These are phyloP conservation scores for Aureobasidium sp. DNA, from an alignment of 2,329 filamentous ascomycete species.

Conservation along the genomic window DNA sequence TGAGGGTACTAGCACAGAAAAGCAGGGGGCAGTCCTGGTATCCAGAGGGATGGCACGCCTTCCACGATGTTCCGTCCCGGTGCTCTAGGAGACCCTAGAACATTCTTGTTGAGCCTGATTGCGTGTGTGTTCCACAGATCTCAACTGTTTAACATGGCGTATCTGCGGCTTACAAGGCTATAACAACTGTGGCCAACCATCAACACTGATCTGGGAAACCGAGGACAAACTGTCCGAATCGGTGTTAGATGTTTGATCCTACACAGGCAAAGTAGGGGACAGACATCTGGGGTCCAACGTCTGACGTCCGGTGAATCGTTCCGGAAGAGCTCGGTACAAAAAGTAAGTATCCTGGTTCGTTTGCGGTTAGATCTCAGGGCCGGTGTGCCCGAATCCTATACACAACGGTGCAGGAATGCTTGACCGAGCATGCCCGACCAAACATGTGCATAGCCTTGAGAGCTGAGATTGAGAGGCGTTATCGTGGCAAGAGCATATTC, in stretches of 20 bases:
- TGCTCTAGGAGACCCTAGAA: not conserved
- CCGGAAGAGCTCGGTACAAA: conserved; percentile 6
- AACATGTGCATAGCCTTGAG: not conserved
- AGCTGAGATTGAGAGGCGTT: not conserved
- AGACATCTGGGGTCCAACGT: not conserved
- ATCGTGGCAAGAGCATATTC: too few species aligned
- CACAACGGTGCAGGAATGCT: not conserved
- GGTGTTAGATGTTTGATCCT: not conserved
- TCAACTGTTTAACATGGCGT: not conserved
- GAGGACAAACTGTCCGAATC: not conserved
- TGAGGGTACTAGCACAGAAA: not conserved
- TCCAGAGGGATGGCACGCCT: not conserved
- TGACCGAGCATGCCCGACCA: not conserved
- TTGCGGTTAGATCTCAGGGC: not conserved
- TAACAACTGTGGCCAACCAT: not conserved
- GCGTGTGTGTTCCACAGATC: not conserved
- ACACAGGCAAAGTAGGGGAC: not conserved
- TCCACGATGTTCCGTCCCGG: not conserved
- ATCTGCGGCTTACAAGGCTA: not conserved
- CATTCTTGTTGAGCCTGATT: not conserved
- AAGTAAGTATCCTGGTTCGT: not conserved
- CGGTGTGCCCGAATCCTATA: not conserved
- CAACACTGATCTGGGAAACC: not conserved
- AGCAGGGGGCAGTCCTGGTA: not conserved
- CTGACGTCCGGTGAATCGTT: not conserved